phyloP scores from a whole-genome alignment of 2,329 filamentous ascomycete species.

The Cephalotrichum gorgonifer region DNA sequence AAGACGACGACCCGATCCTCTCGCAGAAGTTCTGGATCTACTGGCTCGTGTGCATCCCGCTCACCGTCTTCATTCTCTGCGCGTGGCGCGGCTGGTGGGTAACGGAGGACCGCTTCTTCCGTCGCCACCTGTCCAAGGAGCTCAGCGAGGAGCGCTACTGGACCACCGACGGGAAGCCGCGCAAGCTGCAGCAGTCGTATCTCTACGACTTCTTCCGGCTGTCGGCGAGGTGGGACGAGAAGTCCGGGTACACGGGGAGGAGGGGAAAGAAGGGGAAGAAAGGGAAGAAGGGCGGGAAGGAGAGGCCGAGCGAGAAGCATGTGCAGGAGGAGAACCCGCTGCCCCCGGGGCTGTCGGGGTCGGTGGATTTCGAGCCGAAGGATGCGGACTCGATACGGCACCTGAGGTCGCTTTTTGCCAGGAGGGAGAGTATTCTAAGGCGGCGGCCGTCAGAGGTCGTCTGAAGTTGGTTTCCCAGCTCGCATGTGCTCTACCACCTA shows the following conservation, averaged over 20 bases:
- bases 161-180: slow-evolving; percentile 31
- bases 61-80: slow-evolving; percentile 29
- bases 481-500: neutral
- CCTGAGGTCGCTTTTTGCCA: slow-evolving; percentile 3
- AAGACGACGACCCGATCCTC: slow-evolving; percentile 17
- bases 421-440: slow-evolving; percentile 1
- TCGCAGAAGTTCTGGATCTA: slow-evolving; percentile 34
- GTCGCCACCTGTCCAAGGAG: slow-evolving; percentile 31
- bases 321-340: neutral
- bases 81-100: slow-evolving; percentile 37
- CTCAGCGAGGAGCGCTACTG: slow-evolving; percentile 37
- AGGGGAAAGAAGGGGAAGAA: slow-evolving; percentile 6
- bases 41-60: slow-evolving; percentile 31
- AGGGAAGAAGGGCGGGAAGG: neutral
- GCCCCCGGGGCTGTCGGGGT: neutral
- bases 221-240: slow-evolving; percentile 23
- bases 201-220: slow-evolving; percentile 32
- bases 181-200: slow-evolving; percentile 29
- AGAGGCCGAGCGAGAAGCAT: neutral
- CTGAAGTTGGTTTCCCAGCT: neutral
- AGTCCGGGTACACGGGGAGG: slow-evolving; percentile 8
- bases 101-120: slow-evolving; percentile 33
- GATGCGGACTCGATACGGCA: slow-evolving; percentile 2
- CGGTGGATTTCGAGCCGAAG: neutral
- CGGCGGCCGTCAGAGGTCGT: neutral